Evolutionary conservation across 345 rosid species (phyloP).

Genomic region (Camelina hispida): DNA sequence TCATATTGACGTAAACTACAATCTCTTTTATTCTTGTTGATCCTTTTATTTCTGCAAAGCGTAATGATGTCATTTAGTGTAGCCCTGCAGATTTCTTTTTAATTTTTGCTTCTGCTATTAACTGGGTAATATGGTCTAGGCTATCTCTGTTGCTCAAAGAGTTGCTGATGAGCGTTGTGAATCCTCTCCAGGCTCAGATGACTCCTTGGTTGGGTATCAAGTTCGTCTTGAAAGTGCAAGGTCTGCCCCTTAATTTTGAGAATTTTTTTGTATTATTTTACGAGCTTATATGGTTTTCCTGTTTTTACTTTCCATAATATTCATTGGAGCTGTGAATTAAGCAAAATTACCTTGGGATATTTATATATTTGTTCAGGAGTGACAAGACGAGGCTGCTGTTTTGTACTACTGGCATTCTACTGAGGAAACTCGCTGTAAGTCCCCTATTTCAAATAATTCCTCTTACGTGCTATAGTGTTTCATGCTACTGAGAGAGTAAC

Average conservation of each 20-base stretch:
- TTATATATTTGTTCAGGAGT: constrained; percentile 61
- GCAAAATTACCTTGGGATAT: constrained; percentile 25
- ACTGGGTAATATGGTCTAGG: constrained; percentile 56
- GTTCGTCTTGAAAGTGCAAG: constrained; percentile 96
- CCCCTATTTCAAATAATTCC: constrained; percentile 11
- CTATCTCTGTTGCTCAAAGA: constrained; percentile 97
- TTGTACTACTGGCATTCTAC: constrained; percentile 91
- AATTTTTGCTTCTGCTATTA: constrained; percentile 19
- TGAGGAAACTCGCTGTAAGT: constrained; percentile 82
- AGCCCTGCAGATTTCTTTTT: constrained; percentile 14
- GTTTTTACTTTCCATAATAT: not conserved
- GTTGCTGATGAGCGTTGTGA: constrained; percentile 96
- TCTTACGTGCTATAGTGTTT: constrained; percentile 3
- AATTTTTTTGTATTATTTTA: not conserved
- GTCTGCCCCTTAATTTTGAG: constrained; percentile 47
- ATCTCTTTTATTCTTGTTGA: not conserved
- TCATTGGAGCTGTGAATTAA: constrained; percentile 25
- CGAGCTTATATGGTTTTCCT: not conserved
- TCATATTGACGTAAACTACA: not conserved
- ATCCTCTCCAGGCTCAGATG: constrained; percentile 77
- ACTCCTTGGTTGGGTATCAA: constrained; percentile 96
- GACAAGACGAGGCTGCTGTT: constrained; percentile 87
- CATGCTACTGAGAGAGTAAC: constrained; percentile 17
- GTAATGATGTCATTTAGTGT: constrained; percentile 11
- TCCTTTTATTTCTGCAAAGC: constrained; percentile 10